Percentiles rank a stretch among this genome's conserved stretches.
These are phyloP conservation scores for Escovopsis sp. DNA, from an alignment of 2,329 filamentous ascomycete species.

Conservation along the genomic window DNA sequence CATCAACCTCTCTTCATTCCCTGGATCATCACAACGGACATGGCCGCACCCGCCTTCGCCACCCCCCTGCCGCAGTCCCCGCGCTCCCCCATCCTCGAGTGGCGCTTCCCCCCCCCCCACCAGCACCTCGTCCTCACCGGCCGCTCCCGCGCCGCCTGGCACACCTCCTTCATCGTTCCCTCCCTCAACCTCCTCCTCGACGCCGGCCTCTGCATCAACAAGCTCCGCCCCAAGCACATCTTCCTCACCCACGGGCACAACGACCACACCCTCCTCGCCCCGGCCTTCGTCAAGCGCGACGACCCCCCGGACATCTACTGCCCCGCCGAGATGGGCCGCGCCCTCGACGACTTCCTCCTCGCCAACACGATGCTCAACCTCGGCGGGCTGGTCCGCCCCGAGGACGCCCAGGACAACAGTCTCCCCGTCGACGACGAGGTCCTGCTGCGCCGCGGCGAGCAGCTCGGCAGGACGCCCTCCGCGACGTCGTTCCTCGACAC, in stretches of 20 bases:
- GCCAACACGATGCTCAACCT: slow-evolving; percentile 27
- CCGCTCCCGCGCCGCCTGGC: slow-evolving; percentile 33
- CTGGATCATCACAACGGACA: no score
- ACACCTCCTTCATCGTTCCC: slow-evolving; percentile 34
- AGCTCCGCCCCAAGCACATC: slow-evolving; percentile 29
- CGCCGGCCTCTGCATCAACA: slow-evolving; percentile 30
- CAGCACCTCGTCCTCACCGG: slow-evolving; percentile 28
- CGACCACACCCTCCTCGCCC: slow-evolving; percentile 28
- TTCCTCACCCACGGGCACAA: slow-evolving; percentile 34
- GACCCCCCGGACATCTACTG: slow-evolving; percentile 31
- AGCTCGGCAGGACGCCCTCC: slow-evolving; percentile 2
- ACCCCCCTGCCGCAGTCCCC: slow-evolving; percentile 27
- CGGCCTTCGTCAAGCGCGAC: slow-evolving; percentile 27
- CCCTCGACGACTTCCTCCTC: slow-evolving; percentile 24
- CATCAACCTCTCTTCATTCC: no score
- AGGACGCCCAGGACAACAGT: slow-evolving; percentile 10
- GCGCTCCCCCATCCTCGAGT: slow-evolving; percentile 29
- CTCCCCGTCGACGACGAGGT: slow-evolving; percentile 5
- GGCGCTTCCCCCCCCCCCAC: slow-evolving; percentile 28
- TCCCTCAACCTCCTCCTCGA: slow-evolving; percentile 34
- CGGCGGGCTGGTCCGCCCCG: slow-evolving; percentile 20
- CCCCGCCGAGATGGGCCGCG: slow-evolving; percentile 23
- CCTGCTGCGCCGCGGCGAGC: slow-evolving; percentile 4
- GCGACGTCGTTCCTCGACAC: slow-evolving; percentile 17
- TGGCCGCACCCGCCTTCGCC: slow-evolving; percentile 16